Evolutionary conservation across 2,329 filamentous ascomycete species (phyloP).

Genomic region (Samsoniella hepiali): DNA sequence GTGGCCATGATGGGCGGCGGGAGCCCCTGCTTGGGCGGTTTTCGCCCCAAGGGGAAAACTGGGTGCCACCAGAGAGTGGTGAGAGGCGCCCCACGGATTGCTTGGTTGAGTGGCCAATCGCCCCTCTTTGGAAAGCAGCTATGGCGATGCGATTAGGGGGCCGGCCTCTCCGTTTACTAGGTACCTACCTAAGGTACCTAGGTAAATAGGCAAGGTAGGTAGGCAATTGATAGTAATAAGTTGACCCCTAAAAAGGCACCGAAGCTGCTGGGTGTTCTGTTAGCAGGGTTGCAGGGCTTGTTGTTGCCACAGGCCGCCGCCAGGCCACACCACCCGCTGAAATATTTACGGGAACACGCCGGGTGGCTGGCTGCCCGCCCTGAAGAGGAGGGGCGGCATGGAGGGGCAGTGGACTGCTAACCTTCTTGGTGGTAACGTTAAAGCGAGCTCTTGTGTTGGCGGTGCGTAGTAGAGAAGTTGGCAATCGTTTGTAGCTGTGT

Average conservation of each 20-base stretch:
- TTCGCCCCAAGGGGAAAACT: neutral
- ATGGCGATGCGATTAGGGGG: too few relatives aligned
- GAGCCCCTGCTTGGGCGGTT: slow-evolving; percentile 11
- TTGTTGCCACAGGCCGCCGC: neutral
- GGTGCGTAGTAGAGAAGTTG: neutral
- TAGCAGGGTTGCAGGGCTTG: neutral
- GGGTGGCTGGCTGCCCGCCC: neutral
- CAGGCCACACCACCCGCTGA: neutral
- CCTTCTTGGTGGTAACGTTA: neutral
- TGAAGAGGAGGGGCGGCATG: neutral
- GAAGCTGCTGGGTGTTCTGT: neutral
- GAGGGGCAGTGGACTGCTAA: slow-evolving; percentile 1
- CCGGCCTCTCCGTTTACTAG: too few relatives aligned
- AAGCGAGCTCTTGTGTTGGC: too few relatives aligned
- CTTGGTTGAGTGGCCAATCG: neutral
- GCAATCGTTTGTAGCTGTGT: neutral
- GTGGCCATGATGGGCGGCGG: slow-evolving; percentile 17
- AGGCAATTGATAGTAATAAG: neutral
- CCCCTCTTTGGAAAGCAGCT: neutral
- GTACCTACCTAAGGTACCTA: too few relatives aligned
- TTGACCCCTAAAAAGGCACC: too few relatives aligned
- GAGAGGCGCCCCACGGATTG: neutral
- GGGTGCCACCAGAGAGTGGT: neutral
- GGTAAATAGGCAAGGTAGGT: too few relatives aligned
- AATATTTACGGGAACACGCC: neutral